These are phyloP conservation scores for Colletotrichum truncatum DNA, from an alignment of 2,329 filamentous ascomycete genomes.

Conservation along the genomic window DNA sequence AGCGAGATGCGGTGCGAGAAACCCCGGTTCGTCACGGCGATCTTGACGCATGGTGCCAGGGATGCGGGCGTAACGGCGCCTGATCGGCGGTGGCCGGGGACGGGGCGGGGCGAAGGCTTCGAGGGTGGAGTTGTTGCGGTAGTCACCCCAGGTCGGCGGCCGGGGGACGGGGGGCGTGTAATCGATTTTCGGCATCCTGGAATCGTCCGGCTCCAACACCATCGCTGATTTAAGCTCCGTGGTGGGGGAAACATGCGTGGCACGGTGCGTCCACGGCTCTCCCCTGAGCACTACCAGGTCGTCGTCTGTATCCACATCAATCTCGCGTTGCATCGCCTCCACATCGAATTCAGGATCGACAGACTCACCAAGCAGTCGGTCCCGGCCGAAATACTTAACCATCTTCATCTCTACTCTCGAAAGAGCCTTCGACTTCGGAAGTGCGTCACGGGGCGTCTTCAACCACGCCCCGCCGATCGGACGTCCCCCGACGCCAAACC, in stretches of 20 bases:
- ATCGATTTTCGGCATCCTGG: background rate
- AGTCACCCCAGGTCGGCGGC: background rate
- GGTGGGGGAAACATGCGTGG: background rate
- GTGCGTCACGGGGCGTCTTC: too few relatives aligned
- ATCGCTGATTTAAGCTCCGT: background rate
- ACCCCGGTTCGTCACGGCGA: background rate
- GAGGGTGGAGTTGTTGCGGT: background rate
- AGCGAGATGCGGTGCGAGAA: background rate
- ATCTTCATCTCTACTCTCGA: background rate
- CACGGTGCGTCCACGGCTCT: slow-evolving; percentile 20
- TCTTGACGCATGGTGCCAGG: slow-evolving; percentile 19
- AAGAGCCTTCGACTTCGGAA: background rate
- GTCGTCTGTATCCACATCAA: background rate
- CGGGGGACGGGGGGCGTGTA: slow-evolving; percentile 9
- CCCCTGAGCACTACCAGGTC: background rate
- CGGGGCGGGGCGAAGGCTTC: background rate
- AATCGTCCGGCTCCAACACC: background rate
- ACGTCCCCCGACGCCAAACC: too few relatives aligned
- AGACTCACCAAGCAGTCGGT: slow-evolving; percentile 36
- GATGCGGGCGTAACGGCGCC: slow-evolving; percentile 10
- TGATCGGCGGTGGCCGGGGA: slow-evolving; percentile 15
- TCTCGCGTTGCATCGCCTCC: background rate
- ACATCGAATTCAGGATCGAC: background rate
- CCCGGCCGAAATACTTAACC: slow-evolving; percentile 33
- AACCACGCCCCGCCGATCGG: background rate